Conservation (phyloP, 129 eudicot species). For the Escallonia herrerae region DNA sequence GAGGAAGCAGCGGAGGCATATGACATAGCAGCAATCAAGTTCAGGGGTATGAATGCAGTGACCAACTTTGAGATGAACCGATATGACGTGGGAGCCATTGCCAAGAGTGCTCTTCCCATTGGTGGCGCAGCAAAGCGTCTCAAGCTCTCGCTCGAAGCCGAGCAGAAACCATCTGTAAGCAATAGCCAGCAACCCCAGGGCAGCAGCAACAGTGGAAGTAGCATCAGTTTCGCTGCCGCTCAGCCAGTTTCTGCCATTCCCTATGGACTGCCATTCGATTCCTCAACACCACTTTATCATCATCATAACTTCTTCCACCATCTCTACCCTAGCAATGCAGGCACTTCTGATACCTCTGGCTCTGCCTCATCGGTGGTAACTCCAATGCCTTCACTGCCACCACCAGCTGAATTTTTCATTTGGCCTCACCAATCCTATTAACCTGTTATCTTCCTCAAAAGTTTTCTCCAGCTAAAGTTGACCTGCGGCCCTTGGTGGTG, state of each 20-base stretch:
- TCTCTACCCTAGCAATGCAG: constrained; percentile 29
- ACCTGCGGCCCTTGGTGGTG: not conserved
- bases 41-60: constrained; percentile 86
- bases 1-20: constrained; percentile 99
- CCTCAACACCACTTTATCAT: constrained; percentile 39
- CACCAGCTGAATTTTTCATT: constrained; percentile 63
- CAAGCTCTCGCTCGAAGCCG: constrained; percentile 57
- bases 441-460: constrained; percentile 8
- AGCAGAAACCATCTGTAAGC: constrained; percentile 43
- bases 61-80: constrained; percentile 97
- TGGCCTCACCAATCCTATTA: constrained; percentile 84
- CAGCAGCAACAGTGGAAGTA: constrained; percentile 37
- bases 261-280: constrained; percentile 54
- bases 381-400: constrained; percentile 38
- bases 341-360: constrained; percentile 33
- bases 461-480: not conserved
- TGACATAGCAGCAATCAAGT: constrained; percentile 98
- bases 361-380: constrained; percentile 23
- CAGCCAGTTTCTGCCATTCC: constrained; percentile 45
- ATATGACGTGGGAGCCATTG: constrained; percentile 84
- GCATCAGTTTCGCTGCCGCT: constrained; percentile 46
- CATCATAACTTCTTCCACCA: constrained; percentile 70
- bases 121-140: constrained; percentile 89
- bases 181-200: constrained; percentile 29
- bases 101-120: constrained; percentile 76